phyloP scores from a whole-genome alignment of 352 stramenopile species.

The Phytopythium vexans region DNA sequence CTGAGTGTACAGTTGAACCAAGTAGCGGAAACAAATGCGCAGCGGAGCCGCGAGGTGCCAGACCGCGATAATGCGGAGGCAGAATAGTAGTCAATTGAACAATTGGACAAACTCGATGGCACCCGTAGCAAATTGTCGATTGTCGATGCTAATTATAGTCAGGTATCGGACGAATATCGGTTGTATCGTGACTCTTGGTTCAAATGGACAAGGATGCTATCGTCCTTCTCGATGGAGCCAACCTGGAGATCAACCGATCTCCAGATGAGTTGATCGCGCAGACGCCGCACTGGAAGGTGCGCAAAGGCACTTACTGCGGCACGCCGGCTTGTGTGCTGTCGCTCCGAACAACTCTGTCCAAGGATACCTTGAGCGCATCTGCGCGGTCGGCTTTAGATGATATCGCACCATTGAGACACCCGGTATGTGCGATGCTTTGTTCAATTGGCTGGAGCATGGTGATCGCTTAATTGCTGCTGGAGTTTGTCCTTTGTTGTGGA shows the following conservation, averaged over 20 bases:
- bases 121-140: not conserved
- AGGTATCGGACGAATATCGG: not conserved
- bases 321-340: constrained; percentile 29
- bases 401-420: constrained; percentile 27
- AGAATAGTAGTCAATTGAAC: not conserved
- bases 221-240: not conserved
- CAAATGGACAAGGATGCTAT: too few species aligned
- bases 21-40: constrained; percentile 26
- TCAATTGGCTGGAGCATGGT: not conserved
- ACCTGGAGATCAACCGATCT: not conserved
- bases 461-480: not conserved
- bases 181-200: too few species aligned
- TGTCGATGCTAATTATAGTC: not conserved
- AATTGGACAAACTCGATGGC: too few species aligned
- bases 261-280: constrained; percentile 18
- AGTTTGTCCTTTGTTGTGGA: not conserved
- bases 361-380: constrained; percentile 32
- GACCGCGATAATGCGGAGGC: not conserved
- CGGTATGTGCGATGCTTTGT: constrained; percentile 14
- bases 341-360: constrained; percentile 28
- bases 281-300: constrained; percentile 32
- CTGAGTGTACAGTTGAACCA: constrained; percentile 37
- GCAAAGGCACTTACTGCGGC: constrained; percentile 17
- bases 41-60: constrained; percentile 24
- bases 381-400: constrained; percentile 24